Evolutionary conservation across 768 basidiomycete species (phyloP).

Genomic region (Ramaria sp.): DNA sequence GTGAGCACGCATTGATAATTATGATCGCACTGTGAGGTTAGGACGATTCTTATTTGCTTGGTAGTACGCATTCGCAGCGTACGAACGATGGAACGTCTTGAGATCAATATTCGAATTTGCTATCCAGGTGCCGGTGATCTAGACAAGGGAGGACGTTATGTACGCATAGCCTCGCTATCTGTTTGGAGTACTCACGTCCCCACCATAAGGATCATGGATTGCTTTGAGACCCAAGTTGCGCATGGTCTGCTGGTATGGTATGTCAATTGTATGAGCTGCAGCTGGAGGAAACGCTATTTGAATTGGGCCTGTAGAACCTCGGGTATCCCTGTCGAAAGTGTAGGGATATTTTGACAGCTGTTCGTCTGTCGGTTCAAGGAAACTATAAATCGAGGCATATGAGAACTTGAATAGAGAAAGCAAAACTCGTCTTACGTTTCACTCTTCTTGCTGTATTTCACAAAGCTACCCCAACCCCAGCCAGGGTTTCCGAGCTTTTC

Average conservation of each 20-base stretch:
- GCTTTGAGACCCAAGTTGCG: slow-evolving; percentile 6
- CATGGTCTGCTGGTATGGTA: slow-evolving; percentile 11
- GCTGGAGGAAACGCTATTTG: slow-evolving; percentile 16
- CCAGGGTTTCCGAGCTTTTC: slow-evolving; percentile 44
- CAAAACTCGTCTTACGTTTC: slow-evolving; percentile 24
- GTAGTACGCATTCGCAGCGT: slow-evolving; percentile 22
- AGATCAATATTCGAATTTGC: slow-evolving; percentile 18
- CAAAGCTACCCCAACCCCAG: slow-evolving; percentile 40
- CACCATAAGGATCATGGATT: slow-evolving; percentile 3
- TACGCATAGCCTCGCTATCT: background rate
- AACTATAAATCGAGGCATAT: slow-evolving; percentile 13
- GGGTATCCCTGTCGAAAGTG: slow-evolving; percentile 17
- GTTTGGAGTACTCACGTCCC: slow-evolving; percentile 9
- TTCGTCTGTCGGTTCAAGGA: slow-evolving; percentile 19
- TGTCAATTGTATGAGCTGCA: background rate
- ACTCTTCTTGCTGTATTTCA: slow-evolving; percentile 26
- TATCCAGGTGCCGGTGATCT: slow-evolving; percentile 19
- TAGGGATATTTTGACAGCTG: slow-evolving; percentile 20
- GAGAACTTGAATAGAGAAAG: background rate
- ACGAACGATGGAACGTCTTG: slow-evolving; percentile 17
- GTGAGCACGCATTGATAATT: background rate
- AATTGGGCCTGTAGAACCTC: slow-evolving; percentile 21
- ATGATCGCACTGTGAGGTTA: slow-evolving; percentile 16
- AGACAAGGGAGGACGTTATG: background rate
- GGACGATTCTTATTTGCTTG: slow-evolving; percentile 17